A percentile compares a stretch with the other conserved stretches of the same genome.
phyloP scores from a whole-genome alignment of 1,284 basidiomycete species.

The Blastosporella zonata region DNA sequence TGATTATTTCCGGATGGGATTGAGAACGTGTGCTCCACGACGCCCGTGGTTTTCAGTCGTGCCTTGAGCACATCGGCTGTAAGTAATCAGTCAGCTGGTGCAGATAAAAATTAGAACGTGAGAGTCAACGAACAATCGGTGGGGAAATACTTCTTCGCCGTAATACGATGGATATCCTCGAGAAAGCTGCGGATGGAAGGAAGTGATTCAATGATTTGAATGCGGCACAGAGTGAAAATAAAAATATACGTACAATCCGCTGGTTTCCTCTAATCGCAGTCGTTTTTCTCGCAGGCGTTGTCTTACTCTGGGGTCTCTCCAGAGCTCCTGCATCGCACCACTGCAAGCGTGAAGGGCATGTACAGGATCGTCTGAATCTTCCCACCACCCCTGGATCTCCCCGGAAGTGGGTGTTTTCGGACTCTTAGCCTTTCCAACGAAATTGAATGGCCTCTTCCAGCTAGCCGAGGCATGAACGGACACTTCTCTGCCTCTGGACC shows the following conservation, averaged over 20 bases:
- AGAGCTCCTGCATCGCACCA: constrained; percentile 64
- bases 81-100: constrained; percentile 15
- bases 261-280: constrained; percentile 72
- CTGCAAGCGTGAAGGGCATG: constrained; percentile 63
- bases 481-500: constrained; percentile 47
- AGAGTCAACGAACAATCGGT: constrained; percentile 57
- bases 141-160: constrained; percentile 75
- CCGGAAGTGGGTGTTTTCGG: constrained; percentile 64
- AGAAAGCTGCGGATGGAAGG: constrained; percentile 55
- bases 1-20: constrained; percentile 54
- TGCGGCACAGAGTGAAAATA: constrained; percentile 10
- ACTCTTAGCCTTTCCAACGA: constrained; percentile 57
- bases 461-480: constrained; percentile 61
- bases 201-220: constrained; percentile 1
- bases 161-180: constrained; percentile 74
- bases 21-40: constrained; percentile 73
- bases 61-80: constrained; percentile 73
- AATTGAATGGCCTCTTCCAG: constrained; percentile 70
- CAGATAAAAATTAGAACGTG: constrained; percentile 10
- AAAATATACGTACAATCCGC: constrained; percentile 65
- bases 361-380: constrained; percentile 76
- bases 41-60: constrained; percentile 71
- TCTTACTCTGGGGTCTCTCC: constrained; percentile 64
- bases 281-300: constrained; percentile 58
- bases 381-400: constrained; percentile 79